Base-by-base conservation (phyloP, 768 basidiomycete species). In the Tulasnella sp. region DNA sequence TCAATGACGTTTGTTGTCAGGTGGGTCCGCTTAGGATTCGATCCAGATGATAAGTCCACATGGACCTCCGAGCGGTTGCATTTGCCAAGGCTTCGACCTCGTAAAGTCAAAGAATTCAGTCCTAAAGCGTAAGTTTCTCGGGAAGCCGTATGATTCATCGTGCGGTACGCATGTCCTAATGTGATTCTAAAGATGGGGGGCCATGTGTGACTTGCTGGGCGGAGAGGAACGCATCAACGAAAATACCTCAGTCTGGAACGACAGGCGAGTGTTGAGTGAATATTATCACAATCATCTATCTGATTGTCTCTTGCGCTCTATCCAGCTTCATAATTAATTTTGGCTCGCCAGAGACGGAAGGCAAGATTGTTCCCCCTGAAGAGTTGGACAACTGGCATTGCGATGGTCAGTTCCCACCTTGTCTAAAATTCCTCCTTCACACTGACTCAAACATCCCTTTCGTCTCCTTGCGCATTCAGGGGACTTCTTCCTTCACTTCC, bases 331-430 rank as follows among this genome's bases (percentile, higher is more conserved):
- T 92, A 81, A 89, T 92, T 72, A 92, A 92, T 83, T 85, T 92
- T 28, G 91, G 91, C 31, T 88, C 86, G 20, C 87, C 88, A 9
- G 88, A 88, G 64, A 85, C 72, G n/a, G 64, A 50, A 72, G 82
- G 91, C 90, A 83, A 91, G 90, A 84, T 87, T 88, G 83, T 88
- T 22, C 83, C 84, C 44, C 89, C 90, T 6, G 83, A 85, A 78
- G 87, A 90, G 75, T 85, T 93, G 78, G 88, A 89, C 79, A 91
- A 92, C 82, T 93, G 91, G 91, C 91, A 92, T 84, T 79, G 82
- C 69, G 83, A 85, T 80, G 84, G 83, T 46, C 82, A 85, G 79
- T 79, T 82, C 41, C 44, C 54, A 22, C 28, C 64, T 11, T 60
- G 24, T 31, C 50, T 72, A 46, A 58, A 40, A 42, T 48, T 20